phyloP scores from a whole-genome alignment of 1,284 basidiomycete species.

The Apiotrichum gamsii region DNA sequence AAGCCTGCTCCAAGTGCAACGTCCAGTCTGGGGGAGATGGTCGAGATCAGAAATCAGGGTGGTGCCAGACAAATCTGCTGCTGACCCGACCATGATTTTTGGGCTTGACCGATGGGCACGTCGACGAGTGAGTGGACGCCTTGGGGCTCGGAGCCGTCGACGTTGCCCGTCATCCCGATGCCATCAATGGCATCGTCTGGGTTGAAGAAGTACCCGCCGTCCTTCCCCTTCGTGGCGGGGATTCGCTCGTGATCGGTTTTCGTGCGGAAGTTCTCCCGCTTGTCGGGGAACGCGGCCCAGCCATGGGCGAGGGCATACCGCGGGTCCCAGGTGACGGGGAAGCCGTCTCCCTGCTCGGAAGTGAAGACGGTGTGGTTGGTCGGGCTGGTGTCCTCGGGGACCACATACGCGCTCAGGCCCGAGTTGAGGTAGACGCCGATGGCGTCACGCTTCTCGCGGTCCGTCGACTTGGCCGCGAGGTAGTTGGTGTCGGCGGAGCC shows the following conservation, averaged over 20 bases:
- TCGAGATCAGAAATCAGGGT: too few relatives aligned
- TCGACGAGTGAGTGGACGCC: slow-evolving; percentile 47
- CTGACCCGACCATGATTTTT: too few relatives aligned
- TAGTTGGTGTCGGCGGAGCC: slow-evolving; percentile 45
- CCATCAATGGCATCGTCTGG: slow-evolving; percentile 41
- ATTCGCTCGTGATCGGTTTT: slow-evolving; percentile 36
- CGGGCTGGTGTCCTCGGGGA: slow-evolving; percentile 28
- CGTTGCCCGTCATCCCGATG: slow-evolving; percentile 44
- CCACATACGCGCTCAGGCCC: slow-evolving; percentile 42
- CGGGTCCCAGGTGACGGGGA: slow-evolving; percentile 48
- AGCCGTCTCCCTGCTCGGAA: slow-evolving; percentile 38
- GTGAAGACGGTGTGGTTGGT: slow-evolving; percentile 36
- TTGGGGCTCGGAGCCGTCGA: slow-evolving; percentile 34
- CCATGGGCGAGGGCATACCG: slow-evolving; percentile 47
- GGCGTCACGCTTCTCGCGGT: slow-evolving; percentile 45
- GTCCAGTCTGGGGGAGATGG: too few relatives aligned
- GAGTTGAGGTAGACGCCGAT: slow-evolving; percentile 44
- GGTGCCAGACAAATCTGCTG: too few relatives aligned
- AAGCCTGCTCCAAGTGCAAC: too few relatives aligned
- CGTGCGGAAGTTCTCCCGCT: slow-evolving; percentile 38
- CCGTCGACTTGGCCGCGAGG: slow-evolving; percentile 34
- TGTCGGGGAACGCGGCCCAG: slow-evolving; percentile 42
- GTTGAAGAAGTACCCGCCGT: slow-evolving; percentile 40
- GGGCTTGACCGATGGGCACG: slow-evolving; percentile 46
- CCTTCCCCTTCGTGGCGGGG: slow-evolving; percentile 31